Base-by-base conservation (phyloP, 2,329 filamentous ascomycete species). In the Neophaeococcomyces mojaviensis region DNA sequence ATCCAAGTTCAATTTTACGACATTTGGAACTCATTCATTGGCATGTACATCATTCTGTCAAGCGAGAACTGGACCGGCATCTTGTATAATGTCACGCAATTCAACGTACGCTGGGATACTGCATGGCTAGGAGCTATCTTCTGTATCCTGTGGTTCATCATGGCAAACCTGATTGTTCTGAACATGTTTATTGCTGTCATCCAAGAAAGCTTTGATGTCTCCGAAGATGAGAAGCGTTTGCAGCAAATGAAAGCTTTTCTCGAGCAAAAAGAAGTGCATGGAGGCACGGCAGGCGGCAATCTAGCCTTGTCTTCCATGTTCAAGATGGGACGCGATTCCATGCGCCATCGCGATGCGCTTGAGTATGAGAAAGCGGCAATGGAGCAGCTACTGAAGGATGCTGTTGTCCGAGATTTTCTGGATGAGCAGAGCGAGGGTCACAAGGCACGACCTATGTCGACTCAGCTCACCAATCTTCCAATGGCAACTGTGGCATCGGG, bases 161-260 rank as follows among this genome's bases (percentile, higher is more conserved):
- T 98, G 35, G 78, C 88, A 4, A 96, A 94, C 64, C 90, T 97
- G 62, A 94, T 98, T 68, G 78, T 97, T 51, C 70, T 98, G 70
- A 98, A 97, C 62, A 98, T 98, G 92, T 98, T 98, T 73, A 97
- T 98, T 86, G 92, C 92, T 73, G 92, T 98, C 68, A 98, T 98
- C 55, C 92, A 98, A 65, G 92, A 98, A 62, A 98, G 95, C 60
- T 98, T 98, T 62, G 92, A 98, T 67, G 88, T 98, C 20, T 94
- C 89, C 3, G 92, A 98, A 63, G 94, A 98, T 61, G 89, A 97
- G 64, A 98, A 98, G 68, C 88, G 94, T 16, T 69, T 97, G 51
- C 88, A 97, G 62, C 94, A 98, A 67, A 89, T 98, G 50, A 90
- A 89, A 59, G 87, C 90, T 1, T 98, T 97, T 58, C 71, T 98